A percentile compares a stretch with the other conserved stretches of the same genome.
Evolutionary conservation across 148 eudicot species (phyloP).

Genomic region (Spergularia marina): DNA sequence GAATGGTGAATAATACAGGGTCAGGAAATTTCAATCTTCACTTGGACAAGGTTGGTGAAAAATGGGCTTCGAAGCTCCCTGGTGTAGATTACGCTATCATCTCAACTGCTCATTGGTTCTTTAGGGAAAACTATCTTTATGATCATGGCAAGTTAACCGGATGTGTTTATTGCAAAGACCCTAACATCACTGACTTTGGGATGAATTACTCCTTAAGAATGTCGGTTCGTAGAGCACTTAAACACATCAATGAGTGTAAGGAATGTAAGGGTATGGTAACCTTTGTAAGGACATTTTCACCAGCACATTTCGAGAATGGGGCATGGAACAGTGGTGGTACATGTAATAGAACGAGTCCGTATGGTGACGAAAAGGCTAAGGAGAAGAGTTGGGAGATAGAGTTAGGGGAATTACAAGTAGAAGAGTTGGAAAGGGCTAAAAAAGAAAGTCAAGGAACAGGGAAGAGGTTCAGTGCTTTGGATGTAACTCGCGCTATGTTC

Average conservation of each 20-base stretch:
- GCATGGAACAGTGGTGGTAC: conserved; percentile 55
- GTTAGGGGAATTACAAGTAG: conserved; percentile 38
- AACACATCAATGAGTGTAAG: conserved; percentile 36
- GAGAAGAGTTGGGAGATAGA: conserved; percentile 27
- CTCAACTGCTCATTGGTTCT: conserved; percentile 67
- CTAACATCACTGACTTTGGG: conserved; percentile 35
- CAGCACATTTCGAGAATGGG: conserved; percentile 66
- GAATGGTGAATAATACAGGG: conserved; percentile 39
- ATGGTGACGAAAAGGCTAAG: conserved; percentile 12
- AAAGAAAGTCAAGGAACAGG: conserved; percentile 22
- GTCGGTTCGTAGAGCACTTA: conserved; percentile 41
- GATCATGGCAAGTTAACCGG: conserved; percentile 35
- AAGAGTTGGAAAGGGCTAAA: conserved; percentile 39
- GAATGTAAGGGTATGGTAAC: conserved; percentile 34
- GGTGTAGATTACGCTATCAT: conserved; percentile 45
- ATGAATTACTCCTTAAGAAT: conserved; percentile 36
- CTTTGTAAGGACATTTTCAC: conserved; percentile 62
- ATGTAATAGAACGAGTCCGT: conserved; percentile 53
- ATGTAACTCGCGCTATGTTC: conserved; percentile 46
- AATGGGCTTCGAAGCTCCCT: conserved; percentile 45
- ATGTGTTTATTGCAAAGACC: conserved; percentile 55
- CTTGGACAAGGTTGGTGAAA: conserved; percentile 41
- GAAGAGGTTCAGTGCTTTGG: conserved; percentile 44
- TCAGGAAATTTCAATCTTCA: conserved; percentile 47
- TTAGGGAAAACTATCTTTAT: conserved; percentile 46